Base-by-base conservation (phyloP, 495 filamentous ascomycete genomes). In the Neohortaea acidophila region DNA sequence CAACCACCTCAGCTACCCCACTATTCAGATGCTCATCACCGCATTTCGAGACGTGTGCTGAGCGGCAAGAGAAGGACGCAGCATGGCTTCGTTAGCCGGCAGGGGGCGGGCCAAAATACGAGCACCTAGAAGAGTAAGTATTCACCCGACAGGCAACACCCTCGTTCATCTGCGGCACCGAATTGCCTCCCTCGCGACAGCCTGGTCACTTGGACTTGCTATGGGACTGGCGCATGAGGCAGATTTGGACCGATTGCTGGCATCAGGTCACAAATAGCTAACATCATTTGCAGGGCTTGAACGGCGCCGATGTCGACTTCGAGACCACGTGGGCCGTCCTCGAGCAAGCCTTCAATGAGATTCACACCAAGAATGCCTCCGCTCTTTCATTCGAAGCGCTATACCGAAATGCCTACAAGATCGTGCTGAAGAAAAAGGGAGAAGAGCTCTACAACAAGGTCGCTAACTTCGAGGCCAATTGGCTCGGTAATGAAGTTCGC, bases 401-500 rank as follows among this genome's bases (percentile, higher is more conserved):
- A 0, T 99, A 99, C 60, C 82, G 91, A 25, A 82, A 81, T 33
- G 82, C 82, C n/a, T 99, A 99, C 58, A 81, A 82, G 57, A 79
- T 96, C n/a, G 86, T 94, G 0, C 59, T 94, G 35, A 79, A 78
- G 57, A 84, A 81, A 60, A 73, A 81, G 45, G 87, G 86, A n/a
- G 69, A 79, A 6, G 62, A 69, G n/a, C 70, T 99, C 0, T 94
- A 94, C 56, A 66, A 77, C 1, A 60, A 67, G 2, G 86, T 94
- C 31, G 81, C 75, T 44, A 51, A 70, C 12, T 81, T 92, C 26
- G 86, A 93, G 57, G 66, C 77, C 45, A 55, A 73, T 45, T 93
- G 84, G 83, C 73, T 94, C 28, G 68, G 65, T 11, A 59, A 66
- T 2, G 61, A 77, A 24, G 76, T 91, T 24, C 74, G 77, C 48